Evolutionary conservation across 2,329 filamentous ascomycete genomes (phyloP).

Genomic region (Malbranchea cinnamomea): DNA sequence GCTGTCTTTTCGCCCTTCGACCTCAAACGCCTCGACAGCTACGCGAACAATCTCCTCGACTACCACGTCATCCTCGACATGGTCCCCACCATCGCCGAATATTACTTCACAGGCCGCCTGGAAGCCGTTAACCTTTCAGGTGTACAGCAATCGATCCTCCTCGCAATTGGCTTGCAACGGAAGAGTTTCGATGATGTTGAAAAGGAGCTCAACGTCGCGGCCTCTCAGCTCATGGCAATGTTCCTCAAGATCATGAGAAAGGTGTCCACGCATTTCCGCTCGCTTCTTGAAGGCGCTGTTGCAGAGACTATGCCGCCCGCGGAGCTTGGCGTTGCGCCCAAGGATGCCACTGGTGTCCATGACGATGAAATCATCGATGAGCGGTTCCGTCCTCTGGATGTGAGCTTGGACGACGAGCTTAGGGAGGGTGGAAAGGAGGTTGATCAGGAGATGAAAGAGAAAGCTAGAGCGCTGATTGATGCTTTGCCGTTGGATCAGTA

Average conservation of each 20-base stretch:
- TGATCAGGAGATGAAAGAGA: slow-evolving; percentile 53
- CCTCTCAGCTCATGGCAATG: slow-evolving; percentile 79
- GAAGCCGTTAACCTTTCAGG: slow-evolving; percentile 56
- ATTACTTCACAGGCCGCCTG: slow-evolving; percentile 75
- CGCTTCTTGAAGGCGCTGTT: slow-evolving; percentile 58
- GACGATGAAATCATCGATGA: slow-evolving; percentile 53
- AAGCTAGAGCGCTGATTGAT: slow-evolving; percentile 80
- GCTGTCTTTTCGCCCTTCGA: slow-evolving; percentile 74
- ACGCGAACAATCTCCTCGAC: slow-evolving; percentile 93
- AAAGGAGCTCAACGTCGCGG: slow-evolving; percentile 58
- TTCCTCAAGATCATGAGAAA: slow-evolving; percentile 95
- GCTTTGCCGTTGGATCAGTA: slow-evolving; percentile 76
- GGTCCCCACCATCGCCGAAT: slow-evolving; percentile 61
- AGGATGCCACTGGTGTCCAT: slow-evolving; percentile 43
- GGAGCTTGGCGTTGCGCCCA: slow-evolving; percentile 22
- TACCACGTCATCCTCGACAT: slow-evolving; percentile 95
- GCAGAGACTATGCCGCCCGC: slow-evolving; percentile 49
- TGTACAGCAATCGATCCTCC: slow-evolving; percentile 73
- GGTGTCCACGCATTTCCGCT: slow-evolving; percentile 61
- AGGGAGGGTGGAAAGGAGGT: slow-evolving; percentile 70
- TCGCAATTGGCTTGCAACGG: slow-evolving; percentile 81
- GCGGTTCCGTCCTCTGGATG: slow-evolving; percentile 55
- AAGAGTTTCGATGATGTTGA: slow-evolving; percentile 73
- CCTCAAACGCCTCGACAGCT: slow-evolving; percentile 84
- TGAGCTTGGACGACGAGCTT: slow-evolving; percentile 64